Percentiles rank a stretch among this genome's conserved stretches.
Conservation (phyloP, 768 basidiomycete species). For the Crepidotus variabilis region DNA sequence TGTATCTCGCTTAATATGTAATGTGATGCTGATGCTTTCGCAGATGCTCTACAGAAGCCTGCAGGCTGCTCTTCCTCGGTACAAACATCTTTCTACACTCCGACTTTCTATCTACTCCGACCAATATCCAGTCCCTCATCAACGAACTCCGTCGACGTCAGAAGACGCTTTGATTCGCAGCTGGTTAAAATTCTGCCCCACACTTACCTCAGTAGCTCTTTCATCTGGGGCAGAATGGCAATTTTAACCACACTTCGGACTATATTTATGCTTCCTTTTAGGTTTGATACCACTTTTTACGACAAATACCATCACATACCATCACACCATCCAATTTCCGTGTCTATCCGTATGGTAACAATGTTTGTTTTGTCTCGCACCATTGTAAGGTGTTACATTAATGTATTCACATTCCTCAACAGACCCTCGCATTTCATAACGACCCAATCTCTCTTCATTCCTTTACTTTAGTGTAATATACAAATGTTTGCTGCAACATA, state of each 20-base stretch:
- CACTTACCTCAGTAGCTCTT: slow-evolving; percentile 20
- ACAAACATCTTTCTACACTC: slow-evolving; percentile 30
- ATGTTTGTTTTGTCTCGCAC: no score
- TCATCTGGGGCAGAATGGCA: slow-evolving; percentile 20
- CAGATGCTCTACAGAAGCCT: slow-evolving; percentile 38
- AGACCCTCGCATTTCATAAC: neutral
- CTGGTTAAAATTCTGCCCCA: slow-evolving; percentile 22
- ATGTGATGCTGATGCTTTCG: slow-evolving; percentile 1
- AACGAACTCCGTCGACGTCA: slow-evolving; percentile 2
- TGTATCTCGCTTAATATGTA: neutral
- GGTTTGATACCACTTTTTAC: neutral
- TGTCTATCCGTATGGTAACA: no score
- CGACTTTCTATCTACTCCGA: slow-evolving; percentile 13
- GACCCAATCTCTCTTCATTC: no score
- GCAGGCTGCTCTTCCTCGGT: slow-evolving; percentile 35
- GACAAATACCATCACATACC: neutral
- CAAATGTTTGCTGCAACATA: slow-evolving; percentile 69
- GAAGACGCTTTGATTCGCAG: slow-evolving; percentile 17
- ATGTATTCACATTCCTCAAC: no score
- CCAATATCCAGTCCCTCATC: slow-evolving; percentile 1
- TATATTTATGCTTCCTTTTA: neutral
- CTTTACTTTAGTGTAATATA: slow-evolving; percentile 44
- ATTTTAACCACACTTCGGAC: neutral
- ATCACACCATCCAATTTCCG: no score
- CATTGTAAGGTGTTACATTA: no score